Evolutionary conservation across 2,329 filamentous ascomycete species (phyloP), one percentile per base, ranked within the genome.

Genomic region (Cladosporium velox): DNA sequence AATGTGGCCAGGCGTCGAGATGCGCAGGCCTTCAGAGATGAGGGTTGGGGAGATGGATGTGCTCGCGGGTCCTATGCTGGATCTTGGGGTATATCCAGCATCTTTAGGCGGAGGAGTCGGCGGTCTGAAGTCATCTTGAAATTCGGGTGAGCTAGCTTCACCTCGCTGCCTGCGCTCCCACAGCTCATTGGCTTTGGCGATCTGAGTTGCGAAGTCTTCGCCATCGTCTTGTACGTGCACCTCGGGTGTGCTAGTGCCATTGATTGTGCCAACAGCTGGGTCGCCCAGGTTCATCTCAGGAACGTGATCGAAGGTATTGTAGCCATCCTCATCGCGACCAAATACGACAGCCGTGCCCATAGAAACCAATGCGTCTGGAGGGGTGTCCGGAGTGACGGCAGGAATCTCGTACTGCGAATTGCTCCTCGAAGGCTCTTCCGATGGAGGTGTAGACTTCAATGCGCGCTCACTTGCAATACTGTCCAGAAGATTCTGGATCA

Each of bases 41-140:
- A 68, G 65, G 59, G 69, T 59, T 61, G 70, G 66, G 62, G 71
- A 41, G 66, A 73, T 62, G 1, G 65, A 69, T 41, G 64, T 60
- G 52, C 69, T 74, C 68, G 65, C 71, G 65, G 75, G 64, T 63
- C 72, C 71, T 59, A 67, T 66, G 67, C 73, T 75, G 51, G 74
- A 74, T 61, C 74, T 66, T n/a, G 74, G 73, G 18, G 75, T 76
- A 62, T 78, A 77, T n/a, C 75, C 73, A 69, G 71, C 66, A 66
- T 79, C 79, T 67, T 82, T 84, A 0, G 80, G 78, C 51, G 81
- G 80, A 14, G 80, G 78, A 14, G 77, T 75, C 28, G 79, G 79
- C 65, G 75, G 75, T 28, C 77, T 72, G 24, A 77, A 73, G 1
- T 73, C 71, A 63, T 69, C 67, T 21, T 59, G 32, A 15, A 26